Percentiles rank a stretch among this genome's conserved stretches.
phyloP scores from a whole-genome alignment of 306 rosid genomes.

The Vigna reflexopilosa region DNA sequence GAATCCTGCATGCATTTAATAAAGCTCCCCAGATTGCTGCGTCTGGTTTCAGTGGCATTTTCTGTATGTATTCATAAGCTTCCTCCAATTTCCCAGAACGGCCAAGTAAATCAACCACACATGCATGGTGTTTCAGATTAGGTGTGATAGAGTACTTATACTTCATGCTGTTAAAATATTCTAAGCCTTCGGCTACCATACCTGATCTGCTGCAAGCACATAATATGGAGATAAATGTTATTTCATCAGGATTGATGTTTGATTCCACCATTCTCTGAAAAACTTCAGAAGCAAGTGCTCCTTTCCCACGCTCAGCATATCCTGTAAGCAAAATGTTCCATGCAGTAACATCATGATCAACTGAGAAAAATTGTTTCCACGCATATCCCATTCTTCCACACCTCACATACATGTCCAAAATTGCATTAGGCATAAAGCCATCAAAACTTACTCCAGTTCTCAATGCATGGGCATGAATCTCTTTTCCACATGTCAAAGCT shows the following conservation, averaged over 20 bases:
- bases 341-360: conserved; percentile 63
- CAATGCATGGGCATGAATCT: conserved; percentile 91
- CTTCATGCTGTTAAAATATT: conserved; percentile 70
- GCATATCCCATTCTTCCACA: conserved; percentile 85
- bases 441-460: conserved; percentile 75
- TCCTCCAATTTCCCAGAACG: conserved; percentile 73
- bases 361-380: conserved; percentile 72
- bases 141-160: conserved; percentile 62
- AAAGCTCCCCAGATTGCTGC: conserved; percentile 95
- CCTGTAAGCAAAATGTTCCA: conserved; percentile 93
- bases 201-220: conserved; percentile 93
- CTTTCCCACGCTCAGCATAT: conserved; percentile 75
- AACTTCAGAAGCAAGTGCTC: conserved; percentile 61
- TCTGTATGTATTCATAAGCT: conserved; percentile 72
- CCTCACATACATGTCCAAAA: conserved; percentile 88
- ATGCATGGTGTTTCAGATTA: conserved; percentile 83
- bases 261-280: conserved; percentile 72
- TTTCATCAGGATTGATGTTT: conserved; percentile 62
- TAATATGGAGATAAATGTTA: conserved; percentile 70
- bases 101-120: conserved; percentile 84
- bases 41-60: conserved; percentile 79
- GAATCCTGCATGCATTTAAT: conserved; percentile 83
- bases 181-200: conserved; percentile 78
- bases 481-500: conserved; percentile 82
- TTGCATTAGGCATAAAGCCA: conserved; percentile 81